Base-by-base conservation (phyloP, 345 rosid genomes). In the Citrus inodora region DNA sequence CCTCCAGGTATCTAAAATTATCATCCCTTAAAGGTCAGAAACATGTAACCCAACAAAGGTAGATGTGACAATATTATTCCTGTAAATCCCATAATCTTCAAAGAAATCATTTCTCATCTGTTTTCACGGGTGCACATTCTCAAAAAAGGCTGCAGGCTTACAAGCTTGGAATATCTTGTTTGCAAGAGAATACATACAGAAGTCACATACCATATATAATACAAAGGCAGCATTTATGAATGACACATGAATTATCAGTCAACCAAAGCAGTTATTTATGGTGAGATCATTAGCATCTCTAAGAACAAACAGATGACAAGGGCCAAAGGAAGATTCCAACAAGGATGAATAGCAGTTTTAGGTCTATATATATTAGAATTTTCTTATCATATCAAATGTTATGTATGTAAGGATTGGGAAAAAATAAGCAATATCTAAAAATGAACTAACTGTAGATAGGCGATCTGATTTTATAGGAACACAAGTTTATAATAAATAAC, bases 1-100 rank as follows among this genome's bases (percentile, higher is more conserved):
- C 81, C 90, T 92, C 99, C 98, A 96, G 28, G 97, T 96, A 89
- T 96, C 98, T 95, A 79, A 81, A 74, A 58, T 77, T 65, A 73
- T 17, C 53, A 76, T 32, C 71, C 30, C 24, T n/a, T 58, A 48
- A 22, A 58, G 53, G 46, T n/a, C 58, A 63, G 28, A 25, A 62
- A 71, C 9, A 73, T 24, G 67, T 51, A 76, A 38, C 55, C 19
- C 66, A 22, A 53, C 22, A 22, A 22, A 7, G 11, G 48, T 7
- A 37, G 76, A 73, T 28, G 53, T 73, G 7, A 59, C 22, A 11
- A 37, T 33, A 30, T 2, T 14, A 33, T 37, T 2, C n/a, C 27
- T 9, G 24, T 9, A 35, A 60, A n/a, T 7, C 42, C 48, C 33
- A 35, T 59, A 19, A 59, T 67, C 33, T 35, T 25, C 14, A 42